Base-by-base conservation (phyloP, 371 early-diverging fungal genomes). In the Mucor indicus region DNA sequence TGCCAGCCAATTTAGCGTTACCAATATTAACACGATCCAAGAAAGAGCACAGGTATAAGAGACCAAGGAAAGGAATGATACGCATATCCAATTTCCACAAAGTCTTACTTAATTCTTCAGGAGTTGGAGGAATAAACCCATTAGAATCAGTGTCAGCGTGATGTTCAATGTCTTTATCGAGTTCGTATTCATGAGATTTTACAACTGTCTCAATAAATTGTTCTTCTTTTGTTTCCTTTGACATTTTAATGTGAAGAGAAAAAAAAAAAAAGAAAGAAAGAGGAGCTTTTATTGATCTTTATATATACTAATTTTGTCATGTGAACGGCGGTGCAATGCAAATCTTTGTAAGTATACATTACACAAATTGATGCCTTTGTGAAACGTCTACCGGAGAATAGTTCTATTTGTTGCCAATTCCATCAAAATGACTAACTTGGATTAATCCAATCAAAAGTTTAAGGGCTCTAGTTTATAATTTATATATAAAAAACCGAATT, bases 1-100 rank as follows among this genome's bases (percentile, higher is more conserved):
- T 44, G 16, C 79, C 78, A 15, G 80, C 80, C 3, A 83, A 57
- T 63, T 80, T 79, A 12, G 83, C 83, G 50, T 83, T 83, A 16
- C 79, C 77, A 30, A 79, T 75, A 37, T 79, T 79, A 13, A 69
- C 67, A 35, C 80, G 67, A 55, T 79, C 80, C 37, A 79, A 57
- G 53, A 77, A 79, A 16, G 71, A 71, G 40, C 69, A 71, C 9
- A 79, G 67, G 39, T 79, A 79, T 4, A 79, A 49, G 4, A 79
- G 21, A 41, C 77, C 69, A 15, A 75, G 64, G 23, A 75, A 63
- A 8, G 77, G 77, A 29, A 73, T 48, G 23, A 76, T 52, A 15
- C 65, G 68, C 31, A 45, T 45, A 47, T 76, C 77, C 21, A 76
- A 43, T 46, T 76, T 76, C 55, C 74, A 61, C 11, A 73, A 43